Conservation (phyloP, 2,329 filamentous ascomycete genomes). For the Neocatenulostroma microsporum region DNA sequence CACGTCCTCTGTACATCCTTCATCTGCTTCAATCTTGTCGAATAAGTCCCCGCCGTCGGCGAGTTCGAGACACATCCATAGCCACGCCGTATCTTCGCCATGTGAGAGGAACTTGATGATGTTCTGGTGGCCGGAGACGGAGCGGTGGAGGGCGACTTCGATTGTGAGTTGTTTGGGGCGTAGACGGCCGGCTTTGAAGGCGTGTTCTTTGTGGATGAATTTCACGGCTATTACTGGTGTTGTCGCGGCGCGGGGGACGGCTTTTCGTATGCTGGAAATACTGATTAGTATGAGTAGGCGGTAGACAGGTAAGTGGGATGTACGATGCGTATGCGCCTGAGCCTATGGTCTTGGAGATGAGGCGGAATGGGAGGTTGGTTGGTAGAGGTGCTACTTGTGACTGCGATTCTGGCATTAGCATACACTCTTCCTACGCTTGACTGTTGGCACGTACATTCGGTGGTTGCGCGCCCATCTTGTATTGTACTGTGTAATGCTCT, state of each 20-base stretch:
- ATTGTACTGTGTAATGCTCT: too few species aligned
- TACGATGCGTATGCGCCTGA: conserved; percentile 96
- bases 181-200: conserved; percentile 78
- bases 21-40: conserved; percentile 98
- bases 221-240: conserved; percentile 91
- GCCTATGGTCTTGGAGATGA: conserved; percentile 94
- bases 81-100: conserved; percentile 78
- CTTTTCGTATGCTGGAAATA: conserved; percentile 74
- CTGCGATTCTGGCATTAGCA: conserved; percentile 34
- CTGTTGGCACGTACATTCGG: conserved; percentile 22
- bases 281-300: not conserved
- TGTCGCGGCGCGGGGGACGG: conserved; percentile 60
- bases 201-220: conserved; percentile 96
- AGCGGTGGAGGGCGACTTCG: conserved; percentile 83
- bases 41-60: conserved; percentile 94
- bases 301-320: conserved; percentile 12
- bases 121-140: conserved; percentile 75
- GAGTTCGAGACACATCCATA: conserved; percentile 97
- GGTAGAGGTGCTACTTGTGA: conserved; percentile 87
- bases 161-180: conserved; percentile 82
- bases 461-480: conserved; percentile 22
- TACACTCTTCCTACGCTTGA: not conserved
- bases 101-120: conserved; percentile 88
- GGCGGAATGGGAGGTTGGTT: conserved; percentile 76
- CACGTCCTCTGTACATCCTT: conserved; percentile 87